Evolutionary conservation across 2,329 filamentous ascomycete genomes (phyloP), one percentile per base, ranked within the genome.

Genomic region (Bisporella sp.): DNA sequence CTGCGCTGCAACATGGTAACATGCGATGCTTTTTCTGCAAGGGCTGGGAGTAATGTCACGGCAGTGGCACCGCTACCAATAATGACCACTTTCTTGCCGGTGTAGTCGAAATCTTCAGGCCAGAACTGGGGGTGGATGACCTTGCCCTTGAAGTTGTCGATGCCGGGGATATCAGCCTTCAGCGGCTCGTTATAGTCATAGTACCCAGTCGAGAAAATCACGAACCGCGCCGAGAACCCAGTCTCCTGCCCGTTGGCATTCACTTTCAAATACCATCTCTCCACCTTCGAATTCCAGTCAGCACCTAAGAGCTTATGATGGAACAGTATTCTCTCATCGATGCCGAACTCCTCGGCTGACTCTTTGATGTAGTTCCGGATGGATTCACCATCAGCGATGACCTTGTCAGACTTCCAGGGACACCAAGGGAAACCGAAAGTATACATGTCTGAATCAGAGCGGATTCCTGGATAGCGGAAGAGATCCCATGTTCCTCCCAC

Each of bases 1-100:
- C 82, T 88, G 50, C 89, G 81, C 69, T 95, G 89, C 3, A 95
- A 74, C 79, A 92, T 89, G 1, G 87, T 91, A 35, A 89, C 80
- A 28, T 78, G 76, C 5, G 68, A 68, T 4, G 85, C 86, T 35
- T 75, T 78, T 40, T 84, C 70, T 0, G 81, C 79, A 44, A 95
- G 67, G 45, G 74, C 77, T 0, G 89, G 89, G 1, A 93, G 65
- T 1, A 95, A 72, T 0, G 88, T 93, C 43, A 92, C 68, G 5
- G 87, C 84, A 0, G 89, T 95, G 2, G 89, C 88, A 5, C 89
- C 89, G 8, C 50, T 55, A n/a, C 57, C 57, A 35, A 63, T 58
- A 29, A 63, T 54, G 28, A 60, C 53, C 21, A 63, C 57, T 39
- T 57, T 60, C 52, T 87, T 86, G 66, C 73, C 68, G 9, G 71